phyloP scores from a whole-genome alignment of 805 yeast species.

The Clavispora santaluciae region DNA sequence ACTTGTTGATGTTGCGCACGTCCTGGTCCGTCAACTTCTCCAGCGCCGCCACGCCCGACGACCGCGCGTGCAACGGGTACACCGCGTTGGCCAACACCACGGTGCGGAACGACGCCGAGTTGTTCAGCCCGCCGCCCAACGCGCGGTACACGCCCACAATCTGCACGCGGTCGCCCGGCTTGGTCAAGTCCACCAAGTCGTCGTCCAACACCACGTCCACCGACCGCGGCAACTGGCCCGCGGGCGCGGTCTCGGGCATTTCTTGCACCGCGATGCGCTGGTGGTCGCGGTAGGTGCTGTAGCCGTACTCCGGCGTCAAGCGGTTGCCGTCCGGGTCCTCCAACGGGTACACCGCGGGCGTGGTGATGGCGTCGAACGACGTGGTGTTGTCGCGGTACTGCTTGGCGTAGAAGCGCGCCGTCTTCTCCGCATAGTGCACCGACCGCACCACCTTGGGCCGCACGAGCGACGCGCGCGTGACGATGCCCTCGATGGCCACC shows the following conservation, averaged over 20 bases:
- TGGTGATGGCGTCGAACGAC: constrained; percentile 75
- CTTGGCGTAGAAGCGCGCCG: constrained; percentile 81
- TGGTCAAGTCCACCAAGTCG: constrained; percentile 84
- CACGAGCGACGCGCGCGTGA: constrained; percentile 87
- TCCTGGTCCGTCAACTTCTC: constrained; percentile 73
- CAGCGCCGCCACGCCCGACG: constrained; percentile 73
- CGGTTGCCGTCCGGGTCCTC: constrained; percentile 91
- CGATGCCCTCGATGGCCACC: constrained; percentile 91
- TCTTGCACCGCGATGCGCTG: constrained; percentile 92
- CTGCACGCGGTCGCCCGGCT: constrained; percentile 96
- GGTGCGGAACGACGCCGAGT: constrained; percentile 69
- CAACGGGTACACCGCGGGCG: constrained; percentile 85
- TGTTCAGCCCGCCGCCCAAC: constrained; percentile 64
- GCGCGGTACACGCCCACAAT: constrained; percentile 92
- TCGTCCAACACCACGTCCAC: constrained; percentile 91
- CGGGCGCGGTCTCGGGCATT: constrained; percentile 97
- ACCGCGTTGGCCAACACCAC: constrained; percentile 86
- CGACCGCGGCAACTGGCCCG: constrained; percentile 94
- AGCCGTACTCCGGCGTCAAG: constrained; percentile 86
- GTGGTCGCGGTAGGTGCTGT: constrained; percentile 87
- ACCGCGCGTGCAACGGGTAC: constrained; percentile 82
- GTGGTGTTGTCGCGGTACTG: constrained; percentile 93
- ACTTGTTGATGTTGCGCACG: constrained; percentile 76
- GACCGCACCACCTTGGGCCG: constrained; percentile 89
- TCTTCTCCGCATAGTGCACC: constrained; percentile 85